Conservation (phyloP, 2,329 filamentous ascomycete genomes). For the Diaporthe ampelina region DNA sequence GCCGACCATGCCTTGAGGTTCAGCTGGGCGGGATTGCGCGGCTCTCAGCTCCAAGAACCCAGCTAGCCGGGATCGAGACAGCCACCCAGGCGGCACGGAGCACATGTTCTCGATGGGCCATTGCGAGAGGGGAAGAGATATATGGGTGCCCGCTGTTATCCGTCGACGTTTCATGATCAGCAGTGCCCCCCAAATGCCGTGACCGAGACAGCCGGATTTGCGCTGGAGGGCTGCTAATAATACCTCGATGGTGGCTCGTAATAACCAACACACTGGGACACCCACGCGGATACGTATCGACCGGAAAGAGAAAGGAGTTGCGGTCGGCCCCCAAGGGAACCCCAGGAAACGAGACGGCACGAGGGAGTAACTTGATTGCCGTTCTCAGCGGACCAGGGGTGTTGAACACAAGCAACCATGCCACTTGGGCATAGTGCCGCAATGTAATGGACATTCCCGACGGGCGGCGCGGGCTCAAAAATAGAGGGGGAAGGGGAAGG, state of each 20-base stretch:
- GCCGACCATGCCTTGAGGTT: neutral
- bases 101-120: conserved; percentile 12
- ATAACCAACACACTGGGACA: neutral
- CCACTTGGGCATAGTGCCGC: conserved; percentile 15
- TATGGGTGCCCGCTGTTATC: conserved; percentile 35
- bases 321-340: neutral
- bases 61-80: conserved; percentile 35
- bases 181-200: conserved; percentile 15
- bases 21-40: conserved; percentile 36
- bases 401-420: neutral
- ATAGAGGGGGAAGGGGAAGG: conserved; percentile 33
- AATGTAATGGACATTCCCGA: conserved; percentile 8
- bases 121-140: neutral
- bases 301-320: conserved; percentile 14
- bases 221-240: conserved; percentile 19
- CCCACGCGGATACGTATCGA: conserved; percentile 13
- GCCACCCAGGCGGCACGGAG: conserved; percentile 34
- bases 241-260: neutral
- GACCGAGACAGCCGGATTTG: conserved; percentile 33
- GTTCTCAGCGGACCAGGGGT: conserved; percentile 20
- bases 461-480: conserved; percentile 6
- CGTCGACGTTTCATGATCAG: conserved; percentile 28
- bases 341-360: conserved; percentile 8
- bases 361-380: conserved; percentile 13
- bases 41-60: conserved; percentile 23